phyloP scores from a whole-genome alignment of 2,329 filamentous ascomycete genomes.

The Aspergillus phoenicis region DNA sequence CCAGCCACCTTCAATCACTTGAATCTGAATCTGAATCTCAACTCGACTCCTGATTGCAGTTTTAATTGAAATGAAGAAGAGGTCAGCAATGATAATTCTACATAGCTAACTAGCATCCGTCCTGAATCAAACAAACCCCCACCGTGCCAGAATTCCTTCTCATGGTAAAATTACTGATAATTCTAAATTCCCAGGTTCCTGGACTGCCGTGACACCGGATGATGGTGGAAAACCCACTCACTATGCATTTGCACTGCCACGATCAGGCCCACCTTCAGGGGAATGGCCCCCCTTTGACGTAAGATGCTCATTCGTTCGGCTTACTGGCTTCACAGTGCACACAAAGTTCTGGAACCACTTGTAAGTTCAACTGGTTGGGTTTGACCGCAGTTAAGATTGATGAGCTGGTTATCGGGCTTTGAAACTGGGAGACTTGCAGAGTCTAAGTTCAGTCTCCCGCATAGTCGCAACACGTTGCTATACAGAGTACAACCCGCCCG shows the following conservation, averaged over 20 bases:
- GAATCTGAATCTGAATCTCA: no score
- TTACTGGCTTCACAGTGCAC: no score
- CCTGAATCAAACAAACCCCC: neutral
- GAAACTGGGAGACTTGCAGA: no score
- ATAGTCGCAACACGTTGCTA: no score
- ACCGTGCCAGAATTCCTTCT: neutral
- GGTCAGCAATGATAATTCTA: neutral
- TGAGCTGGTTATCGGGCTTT: no score
- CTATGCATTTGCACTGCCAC: conserved; percentile 1
- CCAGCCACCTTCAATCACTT: neutral
- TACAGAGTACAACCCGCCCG: no score
- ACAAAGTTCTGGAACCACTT: no score
- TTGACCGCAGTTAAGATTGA: no score
- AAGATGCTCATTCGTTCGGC: neutral
- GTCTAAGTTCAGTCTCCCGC: no score
- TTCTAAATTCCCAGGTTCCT: neutral
- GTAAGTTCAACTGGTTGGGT: no score
- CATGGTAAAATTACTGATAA: neutral
- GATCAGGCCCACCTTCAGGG: conserved; percentile 2
- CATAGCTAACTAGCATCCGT: neutral
- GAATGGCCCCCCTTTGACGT: neutral
- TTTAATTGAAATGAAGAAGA: no score
- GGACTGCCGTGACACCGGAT: neutral
- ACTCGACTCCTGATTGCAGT: no score
- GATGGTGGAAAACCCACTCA: neutral